Evolutionary conservation across 2,329 filamentous ascomycete species (phyloP).

Genomic region (Hypoxylon sp.): DNA sequence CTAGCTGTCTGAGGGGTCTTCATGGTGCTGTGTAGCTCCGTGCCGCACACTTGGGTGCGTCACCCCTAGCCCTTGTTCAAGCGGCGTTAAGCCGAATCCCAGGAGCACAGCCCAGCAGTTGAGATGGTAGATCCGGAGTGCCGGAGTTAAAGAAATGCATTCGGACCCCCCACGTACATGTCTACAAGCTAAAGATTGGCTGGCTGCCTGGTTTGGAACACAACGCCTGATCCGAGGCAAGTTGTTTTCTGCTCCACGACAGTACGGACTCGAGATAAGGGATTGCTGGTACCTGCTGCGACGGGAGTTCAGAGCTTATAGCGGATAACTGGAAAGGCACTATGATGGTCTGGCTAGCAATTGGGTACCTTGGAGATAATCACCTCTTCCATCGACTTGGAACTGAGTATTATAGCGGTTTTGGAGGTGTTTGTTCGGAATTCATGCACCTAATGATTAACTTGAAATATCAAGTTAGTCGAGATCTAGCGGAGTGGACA

Average conservation of each 20-base stretch:
- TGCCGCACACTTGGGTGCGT: background rate
- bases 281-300: background rate
- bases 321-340: background rate
- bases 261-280: background rate
- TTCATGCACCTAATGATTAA: background rate
- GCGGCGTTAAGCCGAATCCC: background rate
- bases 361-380: background rate
- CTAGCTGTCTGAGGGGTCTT: background rate
- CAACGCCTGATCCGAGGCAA: background rate
- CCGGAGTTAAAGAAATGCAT: constrained; percentile 3
- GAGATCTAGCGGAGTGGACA: background rate
- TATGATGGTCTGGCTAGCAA: background rate
- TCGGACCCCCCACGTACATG: background rate
- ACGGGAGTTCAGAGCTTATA: background rate
- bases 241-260: background rate
- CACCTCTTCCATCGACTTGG: background rate
- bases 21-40: background rate
- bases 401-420: background rate
- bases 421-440: background rate
- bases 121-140: background rate
- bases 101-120: background rate
- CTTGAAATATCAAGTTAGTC: background rate
- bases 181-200: background rate
- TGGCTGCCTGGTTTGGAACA: constrained; percentile 1
- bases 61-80: background rate